These are phyloP conservation scores for Magnaporthales sp. DNA, from an alignment of 2,329 filamentous ascomycete genomes.

Conservation along the genomic window DNA sequence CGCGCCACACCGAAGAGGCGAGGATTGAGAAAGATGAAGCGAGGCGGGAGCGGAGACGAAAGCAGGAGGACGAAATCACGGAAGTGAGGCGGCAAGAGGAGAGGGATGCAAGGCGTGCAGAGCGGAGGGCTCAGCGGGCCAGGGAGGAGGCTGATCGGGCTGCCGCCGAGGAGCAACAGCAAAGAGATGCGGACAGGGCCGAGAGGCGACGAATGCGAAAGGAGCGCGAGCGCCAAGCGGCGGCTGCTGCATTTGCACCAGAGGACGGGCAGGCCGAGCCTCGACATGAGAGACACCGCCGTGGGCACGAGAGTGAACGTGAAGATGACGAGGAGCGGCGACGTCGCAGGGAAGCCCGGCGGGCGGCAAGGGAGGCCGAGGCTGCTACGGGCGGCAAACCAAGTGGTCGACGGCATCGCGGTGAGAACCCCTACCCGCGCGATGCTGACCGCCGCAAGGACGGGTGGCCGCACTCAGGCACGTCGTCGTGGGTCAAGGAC, in stretches of 20 bases:
- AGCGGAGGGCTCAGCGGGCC: constrained; percentile 38
- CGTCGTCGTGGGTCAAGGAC: constrained; percentile 58
- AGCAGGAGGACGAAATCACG: constrained; percentile 43
- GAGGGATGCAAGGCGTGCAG: constrained; percentile 48
- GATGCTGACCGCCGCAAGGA: constrained; percentile 26
- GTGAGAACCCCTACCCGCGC: constrained; percentile 2
- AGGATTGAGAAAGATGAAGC: constrained; percentile 48
- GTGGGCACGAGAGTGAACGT: constrained; percentile 20
- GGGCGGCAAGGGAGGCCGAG: constrained; percentile 31
- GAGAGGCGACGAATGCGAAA: constrained; percentile 41
- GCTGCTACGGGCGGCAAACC: constrained; percentile 16
- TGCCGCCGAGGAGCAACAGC: constrained; percentile 23
- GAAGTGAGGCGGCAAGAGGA: constrained; percentile 47
- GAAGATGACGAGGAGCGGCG: constrained; percentile 48
- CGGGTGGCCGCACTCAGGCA: constrained; percentile 54
- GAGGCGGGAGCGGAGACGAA: constrained; percentile 44
- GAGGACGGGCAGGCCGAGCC: constrained; percentile 37
- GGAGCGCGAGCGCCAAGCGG: constrained; percentile 29
- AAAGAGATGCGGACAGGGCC: constrained; percentile 36
- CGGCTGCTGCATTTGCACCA: constrained; percentile 24
- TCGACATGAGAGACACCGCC: constrained; percentile 33
- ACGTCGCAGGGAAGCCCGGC: constrained; percentile 43
- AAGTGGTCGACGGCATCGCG: constrained; percentile 21
- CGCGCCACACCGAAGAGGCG: constrained; percentile 43
- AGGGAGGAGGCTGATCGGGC: constrained; percentile 41